Conservation (phyloP, 257 asterid species). For the Solanum medicagineum region DNA sequence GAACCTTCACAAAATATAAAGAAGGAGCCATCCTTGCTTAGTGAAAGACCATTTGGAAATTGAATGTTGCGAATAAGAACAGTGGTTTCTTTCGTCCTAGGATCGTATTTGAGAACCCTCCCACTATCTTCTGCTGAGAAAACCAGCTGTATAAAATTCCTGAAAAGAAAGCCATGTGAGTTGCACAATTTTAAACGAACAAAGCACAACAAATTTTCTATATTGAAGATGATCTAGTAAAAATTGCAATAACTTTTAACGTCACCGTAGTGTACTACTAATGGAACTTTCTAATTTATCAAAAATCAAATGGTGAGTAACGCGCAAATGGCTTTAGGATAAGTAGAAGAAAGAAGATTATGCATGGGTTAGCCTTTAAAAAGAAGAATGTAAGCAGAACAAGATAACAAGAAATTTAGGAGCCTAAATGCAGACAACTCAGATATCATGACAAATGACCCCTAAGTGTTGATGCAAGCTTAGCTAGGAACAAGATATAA, state of each 20-base stretch:
- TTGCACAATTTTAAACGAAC: not conserved
- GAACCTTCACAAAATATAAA: slow-evolving; percentile 71
- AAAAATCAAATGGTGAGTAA: not conserved
- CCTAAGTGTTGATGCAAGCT: not conserved
- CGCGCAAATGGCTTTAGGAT: not conserved
- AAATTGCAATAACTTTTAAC: not conserved
- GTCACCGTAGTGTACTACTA: not conserved
- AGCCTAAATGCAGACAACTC: not conserved
- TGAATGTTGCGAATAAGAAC: slow-evolving; percentile 64
- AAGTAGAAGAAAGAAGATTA: not conserved
- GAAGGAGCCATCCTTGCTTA: slow-evolving; percentile 82
- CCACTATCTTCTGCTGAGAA: slow-evolving; percentile 78
- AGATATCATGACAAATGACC: not conserved
- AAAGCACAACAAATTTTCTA: not conserved
- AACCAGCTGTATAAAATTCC: slow-evolving; percentile 72
- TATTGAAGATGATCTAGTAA: not conserved
- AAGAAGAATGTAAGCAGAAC: not conserved
- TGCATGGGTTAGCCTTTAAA: not conserved
- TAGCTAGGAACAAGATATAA: not conserved
- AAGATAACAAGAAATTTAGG: not conserved
- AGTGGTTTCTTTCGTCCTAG: slow-evolving; percentile 51
- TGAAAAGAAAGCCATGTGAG: slow-evolving; percentile 4
- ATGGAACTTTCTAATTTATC: not conserved
- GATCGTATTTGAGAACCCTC: slow-evolving; percentile 70
- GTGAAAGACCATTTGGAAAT: slow-evolving; percentile 80